Conservation (phyloP, 2,329 filamentous ascomycete genomes). For the Diplodia scrobiculata region DNA sequence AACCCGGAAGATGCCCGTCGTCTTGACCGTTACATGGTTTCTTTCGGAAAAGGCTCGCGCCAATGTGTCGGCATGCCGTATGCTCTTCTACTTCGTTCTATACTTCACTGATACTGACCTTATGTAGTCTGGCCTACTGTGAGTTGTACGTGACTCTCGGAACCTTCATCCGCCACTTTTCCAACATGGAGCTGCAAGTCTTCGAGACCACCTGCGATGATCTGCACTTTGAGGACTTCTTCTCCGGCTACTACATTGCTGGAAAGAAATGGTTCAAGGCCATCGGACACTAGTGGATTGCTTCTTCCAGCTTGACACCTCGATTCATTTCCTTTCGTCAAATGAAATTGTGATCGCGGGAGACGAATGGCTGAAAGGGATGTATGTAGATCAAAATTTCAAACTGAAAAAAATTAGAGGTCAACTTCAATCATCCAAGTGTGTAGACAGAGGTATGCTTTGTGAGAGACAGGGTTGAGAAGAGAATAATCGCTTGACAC, state of each 20-base stretch:
- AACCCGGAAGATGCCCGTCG: constrained; percentile 32
- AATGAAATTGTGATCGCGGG: background rate
- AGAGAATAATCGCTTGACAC: background rate
- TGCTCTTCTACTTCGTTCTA: constrained; percentile 31
- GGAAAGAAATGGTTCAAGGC: constrained; percentile 21
- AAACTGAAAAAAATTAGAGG: too few relatives aligned
- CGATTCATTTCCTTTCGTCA: background rate
- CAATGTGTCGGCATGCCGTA: constrained; percentile 42
- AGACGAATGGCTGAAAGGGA: too few relatives aligned
- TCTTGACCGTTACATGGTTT: constrained; percentile 42
- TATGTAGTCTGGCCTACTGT: constrained; percentile 39
- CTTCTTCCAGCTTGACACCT: background rate
- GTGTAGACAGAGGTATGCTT: background rate
- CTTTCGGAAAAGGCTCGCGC: constrained; percentile 44
- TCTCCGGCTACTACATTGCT: constrained; percentile 34
- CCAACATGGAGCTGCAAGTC: constrained; percentile 32
- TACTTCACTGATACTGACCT: background rate
- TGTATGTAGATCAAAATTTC: too few relatives aligned
- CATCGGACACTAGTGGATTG: background rate
- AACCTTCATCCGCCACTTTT: constrained; percentile 39
- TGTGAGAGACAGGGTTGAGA: background rate
- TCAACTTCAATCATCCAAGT: background rate
- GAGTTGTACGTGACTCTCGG: constrained; percentile 43
- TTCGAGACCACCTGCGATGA: constrained; percentile 34
- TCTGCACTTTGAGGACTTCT: constrained; percentile 40